Conservation (phyloP, 192 early-diverging fungal species). For the Phycomyces blakesleeanus region DNA sequence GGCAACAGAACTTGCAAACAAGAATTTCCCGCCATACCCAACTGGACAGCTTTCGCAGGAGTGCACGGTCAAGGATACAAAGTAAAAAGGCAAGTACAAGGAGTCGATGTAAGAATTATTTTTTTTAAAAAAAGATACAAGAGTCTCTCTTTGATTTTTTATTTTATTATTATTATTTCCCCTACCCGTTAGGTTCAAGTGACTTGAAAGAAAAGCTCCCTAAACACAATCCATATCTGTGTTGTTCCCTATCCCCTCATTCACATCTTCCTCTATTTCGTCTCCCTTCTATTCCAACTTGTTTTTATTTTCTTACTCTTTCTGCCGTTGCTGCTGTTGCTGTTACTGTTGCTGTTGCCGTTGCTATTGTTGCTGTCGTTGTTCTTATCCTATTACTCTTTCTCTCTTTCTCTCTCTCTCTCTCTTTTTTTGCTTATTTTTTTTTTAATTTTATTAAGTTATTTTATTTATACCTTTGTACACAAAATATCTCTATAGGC, state of each 20-base stretch:
- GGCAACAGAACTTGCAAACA: constrained; percentile 2
- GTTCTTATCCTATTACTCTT: not conserved
- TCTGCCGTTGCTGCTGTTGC: not conserved
- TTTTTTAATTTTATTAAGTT: not conserved
- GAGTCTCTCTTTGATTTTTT: too few species aligned
- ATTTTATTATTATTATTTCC: too few species aligned
- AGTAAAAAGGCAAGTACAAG: too few species aligned
- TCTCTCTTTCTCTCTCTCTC: not conserved
- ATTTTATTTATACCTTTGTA: not conserved
- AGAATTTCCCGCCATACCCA: not conserved
- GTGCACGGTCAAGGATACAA: constrained; percentile 13
- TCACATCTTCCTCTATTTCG: constrained; percentile 1
- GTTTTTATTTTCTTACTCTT: not conserved
- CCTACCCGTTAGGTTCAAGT: not conserved
- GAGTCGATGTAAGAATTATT: not conserved
- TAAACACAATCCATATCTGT: constrained; percentile 7
- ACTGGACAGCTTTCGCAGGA: not conserved
- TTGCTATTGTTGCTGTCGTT: not conserved
- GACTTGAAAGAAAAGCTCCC: not conserved
- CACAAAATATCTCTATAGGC: not conserved
- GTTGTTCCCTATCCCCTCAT: constrained; percentile 6
- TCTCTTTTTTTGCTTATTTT: not conserved
- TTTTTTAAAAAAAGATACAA: not conserved
- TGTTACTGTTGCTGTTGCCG: not conserved
- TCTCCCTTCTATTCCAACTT: not conserved